A percentile compares a stretch with the other conserved stretches of the same genome.
Evolutionary conservation across 768 basidiomycete genomes (phyloP).

Genomic region (Tulasnella sp.): DNA sequence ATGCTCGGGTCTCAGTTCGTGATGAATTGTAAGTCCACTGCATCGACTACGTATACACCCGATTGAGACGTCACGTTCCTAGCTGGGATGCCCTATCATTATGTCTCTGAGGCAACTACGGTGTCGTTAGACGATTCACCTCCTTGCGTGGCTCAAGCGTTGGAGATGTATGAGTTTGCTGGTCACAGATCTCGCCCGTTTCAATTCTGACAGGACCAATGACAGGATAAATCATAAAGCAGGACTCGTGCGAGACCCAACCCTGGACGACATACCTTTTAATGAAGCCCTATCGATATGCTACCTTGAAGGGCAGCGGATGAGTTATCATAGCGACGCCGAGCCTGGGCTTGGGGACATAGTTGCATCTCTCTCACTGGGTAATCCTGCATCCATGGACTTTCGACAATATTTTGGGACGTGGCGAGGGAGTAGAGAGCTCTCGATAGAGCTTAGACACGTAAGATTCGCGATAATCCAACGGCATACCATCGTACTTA

Average conservation of each 20-base stretch:
- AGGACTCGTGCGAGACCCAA: not conserved
- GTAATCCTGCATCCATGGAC: conserved; percentile 15
- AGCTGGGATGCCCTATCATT: conserved; percentile 17
- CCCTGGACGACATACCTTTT: conserved; percentile 10
- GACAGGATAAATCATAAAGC: conserved; percentile 13
- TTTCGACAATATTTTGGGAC: not conserved
- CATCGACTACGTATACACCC: not conserved
- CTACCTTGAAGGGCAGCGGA: conserved; percentile 18
- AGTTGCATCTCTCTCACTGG: conserved; percentile 22
- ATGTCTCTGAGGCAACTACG: conserved; percentile 1
- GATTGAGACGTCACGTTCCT: not conserved
- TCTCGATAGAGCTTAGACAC: conserved; percentile 14
- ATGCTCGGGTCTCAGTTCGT: conserved; percentile 16
- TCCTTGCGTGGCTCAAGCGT: conserved; percentile 2
- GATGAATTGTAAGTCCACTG: conserved; percentile 9
- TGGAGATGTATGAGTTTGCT: not conserved
- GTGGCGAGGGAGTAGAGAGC: not conserved
- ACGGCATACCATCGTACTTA: not conserved
- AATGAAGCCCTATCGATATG: conserved; percentile 21
- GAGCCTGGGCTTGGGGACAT: conserved; percentile 20
- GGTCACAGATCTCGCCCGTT: not conserved
- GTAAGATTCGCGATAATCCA: not conserved
- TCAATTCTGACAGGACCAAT: not conserved
- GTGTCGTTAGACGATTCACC: conserved; percentile 5
- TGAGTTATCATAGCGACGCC: conserved; percentile 21